Percentiles rank a stretch among this genome's conserved stretches.
Conservation (phyloP, 2,329 filamentous ascomycete genomes). For the Paecilomyces niveus region DNA sequence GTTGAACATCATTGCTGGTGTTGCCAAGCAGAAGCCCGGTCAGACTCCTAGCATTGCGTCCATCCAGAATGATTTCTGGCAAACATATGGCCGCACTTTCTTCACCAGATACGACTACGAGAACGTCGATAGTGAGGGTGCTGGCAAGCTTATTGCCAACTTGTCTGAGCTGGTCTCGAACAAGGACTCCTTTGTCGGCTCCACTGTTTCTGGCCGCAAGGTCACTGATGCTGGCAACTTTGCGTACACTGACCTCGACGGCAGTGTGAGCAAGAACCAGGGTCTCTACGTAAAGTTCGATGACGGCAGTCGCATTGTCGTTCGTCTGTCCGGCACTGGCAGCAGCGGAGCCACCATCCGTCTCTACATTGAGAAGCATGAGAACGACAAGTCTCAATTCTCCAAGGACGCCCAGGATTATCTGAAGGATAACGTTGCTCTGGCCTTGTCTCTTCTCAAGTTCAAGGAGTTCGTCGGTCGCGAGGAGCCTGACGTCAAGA, state of each 20-base stretch:
- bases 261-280: slow-evolving; percentile 91
- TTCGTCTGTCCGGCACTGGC: slow-evolving; percentile 89
- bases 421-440: slow-evolving; percentile 78
- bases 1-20: slow-evolving; percentile 96
- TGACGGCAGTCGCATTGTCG: slow-evolving; percentile 89
- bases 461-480: slow-evolving; percentile 91
- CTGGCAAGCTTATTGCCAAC: slow-evolving; percentile 79
- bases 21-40: slow-evolving; percentile 72
- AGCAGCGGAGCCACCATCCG: slow-evolving; percentile 94
- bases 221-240: slow-evolving; percentile 91
- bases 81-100: slow-evolving; percentile 91
- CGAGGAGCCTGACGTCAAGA: slow-evolving; percentile 94
- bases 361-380: slow-evolving; percentile 95
- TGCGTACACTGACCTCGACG: slow-evolving; percentile 97
- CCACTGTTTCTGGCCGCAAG: slow-evolving; percentile 72
- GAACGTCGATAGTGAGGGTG: slow-evolving; percentile 82
- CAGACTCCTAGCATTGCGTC: slow-evolving; percentile 87
- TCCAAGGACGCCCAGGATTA: slow-evolving; percentile 84
- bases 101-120: slow-evolving; percentile 99
- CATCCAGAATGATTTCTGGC: slow-evolving; percentile 97
- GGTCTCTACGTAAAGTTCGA: slow-evolving; percentile 92
- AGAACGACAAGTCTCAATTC: slow-evolving; percentile 70
- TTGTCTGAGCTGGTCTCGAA: slow-evolving; percentile 71
- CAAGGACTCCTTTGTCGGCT: slow-evolving; percentile 71
- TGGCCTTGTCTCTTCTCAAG: slow-evolving; percentile 79